A percentile compares a stretch with the other conserved stretches of the same genome.
Conservation (phyloP, 2,329 filamentous ascomycete genomes). For the Aureobasidium melanogenum region DNA sequence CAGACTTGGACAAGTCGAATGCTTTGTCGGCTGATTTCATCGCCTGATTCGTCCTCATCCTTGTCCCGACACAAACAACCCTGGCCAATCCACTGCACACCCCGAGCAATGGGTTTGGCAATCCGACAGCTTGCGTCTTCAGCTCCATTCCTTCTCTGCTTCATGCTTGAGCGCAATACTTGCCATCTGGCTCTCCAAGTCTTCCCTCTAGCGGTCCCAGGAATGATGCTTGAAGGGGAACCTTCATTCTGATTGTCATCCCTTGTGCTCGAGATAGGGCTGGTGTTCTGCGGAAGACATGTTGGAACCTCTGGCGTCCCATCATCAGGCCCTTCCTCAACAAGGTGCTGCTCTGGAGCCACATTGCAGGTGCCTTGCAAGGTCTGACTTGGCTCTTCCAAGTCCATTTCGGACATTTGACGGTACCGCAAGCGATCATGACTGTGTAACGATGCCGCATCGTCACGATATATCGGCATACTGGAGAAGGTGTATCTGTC, state of each 20-base stretch:
- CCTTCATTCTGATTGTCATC: not conserved
- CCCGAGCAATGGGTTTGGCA: not conserved
- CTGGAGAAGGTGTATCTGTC: conserved; percentile 21
- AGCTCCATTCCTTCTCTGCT: not conserved
- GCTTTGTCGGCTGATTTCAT: not conserved
- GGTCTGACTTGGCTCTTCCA: not conserved
- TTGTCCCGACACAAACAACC: not conserved
- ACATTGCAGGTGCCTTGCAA: not conserved
- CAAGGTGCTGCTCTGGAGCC: not conserved
- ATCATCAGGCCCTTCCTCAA: too few species aligned
- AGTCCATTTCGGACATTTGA: not conserved
- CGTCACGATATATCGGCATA: conserved; percentile 18
- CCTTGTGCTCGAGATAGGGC: not conserved
- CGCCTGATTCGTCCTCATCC: not conserved
- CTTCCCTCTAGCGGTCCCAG: not conserved
- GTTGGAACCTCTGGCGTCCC: not conserved
- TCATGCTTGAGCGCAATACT: not conserved
- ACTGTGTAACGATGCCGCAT: conserved; percentile 17
- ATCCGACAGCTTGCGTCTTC: not conserved
- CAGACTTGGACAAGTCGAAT: not conserved
- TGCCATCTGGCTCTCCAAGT: not conserved
- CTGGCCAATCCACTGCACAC: not conserved
- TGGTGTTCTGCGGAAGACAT: not conserved
- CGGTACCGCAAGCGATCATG: not conserved
- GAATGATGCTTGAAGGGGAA: not conserved